phyloP scores from a whole-genome alignment of 495 filamentous ascomycete genomes.

The Trichocladium uniseriatum region DNA sequence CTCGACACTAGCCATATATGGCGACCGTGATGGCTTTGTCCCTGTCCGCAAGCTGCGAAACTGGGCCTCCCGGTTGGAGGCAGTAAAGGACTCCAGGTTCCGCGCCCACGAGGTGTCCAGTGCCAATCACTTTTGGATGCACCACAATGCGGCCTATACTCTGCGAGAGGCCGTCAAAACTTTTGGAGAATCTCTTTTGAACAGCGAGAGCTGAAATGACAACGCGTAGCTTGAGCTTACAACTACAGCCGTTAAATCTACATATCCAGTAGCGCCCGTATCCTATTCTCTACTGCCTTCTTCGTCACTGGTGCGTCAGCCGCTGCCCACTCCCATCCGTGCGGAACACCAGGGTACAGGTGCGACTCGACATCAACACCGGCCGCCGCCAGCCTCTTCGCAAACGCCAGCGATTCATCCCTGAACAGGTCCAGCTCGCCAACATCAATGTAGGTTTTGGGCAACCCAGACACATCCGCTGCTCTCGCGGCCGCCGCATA shows the following conservation, averaged over 20 bases:
- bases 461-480: constrained; percentile 25
- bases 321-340: constrained; percentile 33
- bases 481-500: constrained; percentile 36
- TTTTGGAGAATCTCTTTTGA: constrained; percentile 13
- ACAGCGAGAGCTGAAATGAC: not conserved
- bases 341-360: constrained; percentile 41
- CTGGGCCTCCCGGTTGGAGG: constrained; percentile 57
- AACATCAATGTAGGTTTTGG: constrained; percentile 30
- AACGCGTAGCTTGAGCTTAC: too few relatives aligned
- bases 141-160: constrained; percentile 48
- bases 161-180: constrained; percentile 33
- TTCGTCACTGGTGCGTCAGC: constrained; percentile 1
- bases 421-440: constrained; percentile 35
- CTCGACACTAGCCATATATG: constrained; percentile 64
- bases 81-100: constrained; percentile 35
- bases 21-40: constrained; percentile 70
- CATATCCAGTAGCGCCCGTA: constrained; percentile 10
- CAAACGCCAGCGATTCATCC: constrained; percentile 37
- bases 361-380: constrained; percentile 41
- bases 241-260: not conserved
- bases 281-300: constrained; percentile 12
- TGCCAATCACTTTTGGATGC: constrained; percentile 80
- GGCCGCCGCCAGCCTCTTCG: constrained; percentile 24
- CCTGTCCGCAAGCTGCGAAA: constrained; percentile 53
- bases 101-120: constrained; percentile 49